Base-by-base conservation (phyloP, 352 stramenopile genomes). In the Phytophthora hybrid region DNA sequence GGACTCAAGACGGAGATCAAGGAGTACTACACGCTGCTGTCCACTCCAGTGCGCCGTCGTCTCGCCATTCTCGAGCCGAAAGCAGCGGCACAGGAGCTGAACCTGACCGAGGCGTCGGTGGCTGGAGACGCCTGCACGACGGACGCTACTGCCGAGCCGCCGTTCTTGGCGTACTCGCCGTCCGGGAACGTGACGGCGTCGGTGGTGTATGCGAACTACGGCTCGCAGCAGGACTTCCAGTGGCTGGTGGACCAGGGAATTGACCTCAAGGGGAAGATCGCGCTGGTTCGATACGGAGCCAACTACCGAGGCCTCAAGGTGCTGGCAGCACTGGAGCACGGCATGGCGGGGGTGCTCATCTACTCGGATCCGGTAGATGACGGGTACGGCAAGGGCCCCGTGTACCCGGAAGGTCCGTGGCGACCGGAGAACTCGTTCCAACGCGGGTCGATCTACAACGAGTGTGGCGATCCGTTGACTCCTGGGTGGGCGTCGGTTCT, bases 141-240 rank as follows among this genome's bases (percentile, higher is more conserved):
- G 51, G 78, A 69, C 66, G 54, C 66, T 64, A 78, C 75, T 60
- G 89, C 78, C 64, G 81, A 83, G 74, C 92, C 80, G 77, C 83
- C 89, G 11, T 98, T 95, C 74, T 73, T 96, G 63, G 92, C 87
- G 3, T 98, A 97, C 76, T 82, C 85, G 10, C 80, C 88, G 2
- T 88, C 84, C 7, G 92, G 90, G 5, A 82, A 90, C 58, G 72
- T 94, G 23, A 85, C 76, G 31, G 77, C 75, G 8, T 46, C 85
- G 1, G 66, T 95, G 9, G 90, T 98, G 59, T 97, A 97, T 77
- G 89, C 82, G 23, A 97, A 98, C 78, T 93, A 94, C 66, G 92
- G 88, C 3, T 77, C 74, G n/a, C 90, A 83, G 16, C 58, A 79
- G 52, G 91, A 98, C 70, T 97, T 97, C 71, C 74, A 89, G 56